Evolutionary conservation across 2,329 filamentous ascomycete species (phyloP).

Genomic region (Cladorrhinum sp.): DNA sequence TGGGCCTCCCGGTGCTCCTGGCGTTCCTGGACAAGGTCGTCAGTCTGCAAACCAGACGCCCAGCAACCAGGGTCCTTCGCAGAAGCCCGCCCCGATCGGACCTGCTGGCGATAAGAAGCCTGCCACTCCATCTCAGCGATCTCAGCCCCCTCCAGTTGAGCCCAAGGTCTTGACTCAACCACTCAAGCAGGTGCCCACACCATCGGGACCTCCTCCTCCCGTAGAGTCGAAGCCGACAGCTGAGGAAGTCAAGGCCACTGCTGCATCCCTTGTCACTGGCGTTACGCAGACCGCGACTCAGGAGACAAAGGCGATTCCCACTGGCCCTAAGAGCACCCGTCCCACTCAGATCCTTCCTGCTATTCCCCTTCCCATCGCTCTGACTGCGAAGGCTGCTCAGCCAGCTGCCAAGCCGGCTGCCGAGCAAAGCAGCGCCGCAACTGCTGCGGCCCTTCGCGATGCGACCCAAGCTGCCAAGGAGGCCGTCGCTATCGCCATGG

Average conservation of each 20-base stretch:
- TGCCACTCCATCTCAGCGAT: slow-evolving; percentile 42
- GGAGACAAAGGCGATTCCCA: slow-evolving; percentile 42
- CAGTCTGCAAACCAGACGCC: slow-evolving; percentile 33
- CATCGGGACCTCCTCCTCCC: slow-evolving; percentile 56
- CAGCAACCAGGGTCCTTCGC: slow-evolving; percentile 30
- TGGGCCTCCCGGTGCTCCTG: slow-evolving; percentile 30
- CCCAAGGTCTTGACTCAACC: slow-evolving; percentile 50
- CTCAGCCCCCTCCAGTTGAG: slow-evolving; percentile 46
- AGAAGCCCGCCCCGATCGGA: slow-evolving; percentile 52
- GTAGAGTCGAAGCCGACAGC: slow-evolving; percentile 66
- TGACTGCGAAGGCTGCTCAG: slow-evolving; percentile 31
- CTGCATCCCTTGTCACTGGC: slow-evolving; percentile 46
- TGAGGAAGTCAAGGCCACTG: slow-evolving; percentile 50
- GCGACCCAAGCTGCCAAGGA: slow-evolving; percentile 72
- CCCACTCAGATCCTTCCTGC: slow-evolving; percentile 58
- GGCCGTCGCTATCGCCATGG: slow-evolving; percentile 79
- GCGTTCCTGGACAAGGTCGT: slow-evolving; percentile 24
- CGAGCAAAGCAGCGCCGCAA: slow-evolving; percentile 36
- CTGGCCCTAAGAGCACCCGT: slow-evolving; percentile 44
- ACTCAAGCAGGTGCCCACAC: slow-evolving; percentile 42
- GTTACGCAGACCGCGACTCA: slow-evolving; percentile 33
- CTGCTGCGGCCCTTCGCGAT: slow-evolving; percentile 52
- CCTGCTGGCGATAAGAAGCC: slow-evolving; percentile 47
- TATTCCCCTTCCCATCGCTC: slow-evolving; percentile 57
- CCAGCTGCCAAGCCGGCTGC: slow-evolving; percentile 36